These are phyloP conservation scores for Pinus taeda DNA, from an alignment of 75 land plant species.

Conservation along the genomic window DNA sequence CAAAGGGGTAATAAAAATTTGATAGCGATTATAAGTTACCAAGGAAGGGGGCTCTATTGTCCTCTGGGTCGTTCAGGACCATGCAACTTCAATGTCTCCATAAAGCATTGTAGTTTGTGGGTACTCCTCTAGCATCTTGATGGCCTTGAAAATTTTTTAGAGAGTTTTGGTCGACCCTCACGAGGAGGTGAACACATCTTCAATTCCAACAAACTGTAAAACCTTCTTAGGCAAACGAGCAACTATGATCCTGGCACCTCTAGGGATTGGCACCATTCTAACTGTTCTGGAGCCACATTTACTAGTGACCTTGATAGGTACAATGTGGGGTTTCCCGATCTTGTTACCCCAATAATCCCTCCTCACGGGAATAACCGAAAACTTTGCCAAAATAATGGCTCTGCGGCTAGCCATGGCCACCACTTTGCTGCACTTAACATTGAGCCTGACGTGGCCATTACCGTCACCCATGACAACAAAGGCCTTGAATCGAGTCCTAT, in stretches of 20 bases:
- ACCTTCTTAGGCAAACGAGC: conserved; percentile 84
- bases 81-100: too few species aligned
- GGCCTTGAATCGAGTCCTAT: conserved; percentile 13
- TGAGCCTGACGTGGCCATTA: conserved; percentile 75
- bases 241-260: conserved; percentile 70
- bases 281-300: conserved; percentile 78
- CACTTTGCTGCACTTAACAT: conserved; percentile 79
- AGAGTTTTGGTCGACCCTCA: conserved; percentile 80
- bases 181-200: conserved; percentile 72
- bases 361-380: conserved; percentile 69
- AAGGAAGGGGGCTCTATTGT: too few species aligned
- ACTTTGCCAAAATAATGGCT: conserved; percentile 70
- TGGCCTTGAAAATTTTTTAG: too few species aligned
- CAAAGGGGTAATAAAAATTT: too few species aligned
- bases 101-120: too few species aligned
- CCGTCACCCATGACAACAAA: conserved; percentile 68
- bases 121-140: too few species aligned
- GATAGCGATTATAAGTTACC: too few species aligned
- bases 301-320: conserved; percentile 79
- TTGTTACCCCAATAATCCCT: conserved; percentile 85
- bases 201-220: conserved; percentile 78
- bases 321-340: conserved; percentile 79
- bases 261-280: conserved; percentile 63
- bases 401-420: conserved; percentile 75
- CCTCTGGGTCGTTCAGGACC: too few species aligned